A percentile compares a stretch with the other conserved stretches of the same genome.
Conservation (phyloP, 2,329 filamentous ascomycete genomes). For the Westerdykella aurantiaca region DNA sequence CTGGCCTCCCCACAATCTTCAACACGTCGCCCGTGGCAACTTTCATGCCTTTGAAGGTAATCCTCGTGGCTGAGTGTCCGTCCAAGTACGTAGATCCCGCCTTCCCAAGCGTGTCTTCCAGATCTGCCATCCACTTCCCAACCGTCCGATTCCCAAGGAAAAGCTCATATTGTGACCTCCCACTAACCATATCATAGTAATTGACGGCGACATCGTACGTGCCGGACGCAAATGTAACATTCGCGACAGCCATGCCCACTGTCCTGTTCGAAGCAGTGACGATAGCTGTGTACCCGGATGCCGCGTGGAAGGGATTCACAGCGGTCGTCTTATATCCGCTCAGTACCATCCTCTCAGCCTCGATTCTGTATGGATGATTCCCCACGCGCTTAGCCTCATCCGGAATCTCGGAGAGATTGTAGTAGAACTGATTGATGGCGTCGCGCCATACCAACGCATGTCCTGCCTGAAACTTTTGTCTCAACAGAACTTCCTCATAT, state of each 20-base stretch:
- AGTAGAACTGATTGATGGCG: slow-evolving; percentile 59
- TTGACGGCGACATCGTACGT: slow-evolving; percentile 60
- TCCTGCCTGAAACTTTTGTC: slow-evolving; percentile 60
- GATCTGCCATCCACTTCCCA: slow-evolving; percentile 55
- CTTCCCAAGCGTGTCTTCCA: slow-evolving; percentile 56
- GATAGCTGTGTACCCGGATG: slow-evolving; percentile 52
- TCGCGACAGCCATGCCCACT: slow-evolving; percentile 45
- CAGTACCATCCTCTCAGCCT: slow-evolving; percentile 61
- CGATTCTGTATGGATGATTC: slow-evolving; percentile 60
- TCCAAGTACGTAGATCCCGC: slow-evolving; percentile 56
- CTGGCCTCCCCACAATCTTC: slow-evolving; percentile 52
- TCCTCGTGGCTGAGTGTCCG: slow-evolving; percentile 58
- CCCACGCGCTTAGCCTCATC: slow-evolving; percentile 54
- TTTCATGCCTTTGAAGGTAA: slow-evolving; percentile 52
- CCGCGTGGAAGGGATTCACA: slow-evolving; percentile 56
- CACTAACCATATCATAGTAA: slow-evolving; percentile 60
- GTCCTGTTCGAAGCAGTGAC: slow-evolving; percentile 52
- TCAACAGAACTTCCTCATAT: slow-evolving; percentile 54
- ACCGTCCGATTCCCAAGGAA: slow-evolving; percentile 50
- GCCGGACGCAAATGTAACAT: slow-evolving; percentile 46
- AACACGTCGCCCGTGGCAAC: slow-evolving; percentile 50
- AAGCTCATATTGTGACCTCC: slow-evolving; percentile 52
- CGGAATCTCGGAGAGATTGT: slow-evolving; percentile 54
- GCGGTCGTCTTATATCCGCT: slow-evolving; percentile 51
- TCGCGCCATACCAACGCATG: slow-evolving; percentile 68